A percentile compares a stretch with the other conserved stretches of the same genome.
phyloP scores from a whole-genome alignment of 2,329 filamentous ascomycete genomes.

The Hymenoscyphus repandus region DNA sequence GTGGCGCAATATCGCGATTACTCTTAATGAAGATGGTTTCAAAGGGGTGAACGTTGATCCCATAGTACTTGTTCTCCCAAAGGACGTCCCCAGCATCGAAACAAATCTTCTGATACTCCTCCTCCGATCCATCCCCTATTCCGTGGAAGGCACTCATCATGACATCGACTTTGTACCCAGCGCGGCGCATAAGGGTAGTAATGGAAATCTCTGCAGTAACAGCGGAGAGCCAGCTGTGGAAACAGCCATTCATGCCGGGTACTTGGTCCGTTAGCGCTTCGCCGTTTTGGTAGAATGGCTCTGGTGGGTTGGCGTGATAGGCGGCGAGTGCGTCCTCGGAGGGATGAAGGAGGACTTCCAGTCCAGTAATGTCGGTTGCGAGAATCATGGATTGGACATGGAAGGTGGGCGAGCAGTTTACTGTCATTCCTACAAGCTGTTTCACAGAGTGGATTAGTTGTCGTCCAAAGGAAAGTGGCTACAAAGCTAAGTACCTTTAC shows the following conservation, averaged over 20 bases:
- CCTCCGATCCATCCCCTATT: conserved; percentile 7
- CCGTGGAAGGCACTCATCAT: conserved; percentile 19
- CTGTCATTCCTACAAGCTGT: conserved; percentile 17
- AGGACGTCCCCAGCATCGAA: conserved; percentile 9
- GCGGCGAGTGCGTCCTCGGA: not conserved
- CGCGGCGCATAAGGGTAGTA: conserved; percentile 9
- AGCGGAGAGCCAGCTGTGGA: conserved; percentile 10
- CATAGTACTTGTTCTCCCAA: conserved; percentile 14
- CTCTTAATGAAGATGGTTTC: conserved; percentile 21
- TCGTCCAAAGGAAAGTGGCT: not conserved
- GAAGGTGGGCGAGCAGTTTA: conserved; percentile 14
- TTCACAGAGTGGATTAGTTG: not conserved
- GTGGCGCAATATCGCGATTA: conserved; percentile 15
- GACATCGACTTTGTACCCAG: conserved; percentile 17
- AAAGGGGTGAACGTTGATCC: conserved; percentile 18
- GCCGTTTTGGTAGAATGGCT: not conserved
- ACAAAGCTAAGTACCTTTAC: conserved; percentile 18
- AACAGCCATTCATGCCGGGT: conserved; percentile 16
- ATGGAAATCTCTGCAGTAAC: conserved; percentile 11
- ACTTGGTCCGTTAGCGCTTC: not conserved
- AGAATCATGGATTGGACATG: conserved; percentile 25
- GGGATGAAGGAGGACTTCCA: conserved; percentile 14
- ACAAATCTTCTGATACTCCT: conserved; percentile 1
- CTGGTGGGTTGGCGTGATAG: not conserved
- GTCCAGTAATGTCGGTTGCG: conserved; percentile 15